Conservation (phyloP, 805 yeast species). For the Ogataea thermomethanolica region DNA sequence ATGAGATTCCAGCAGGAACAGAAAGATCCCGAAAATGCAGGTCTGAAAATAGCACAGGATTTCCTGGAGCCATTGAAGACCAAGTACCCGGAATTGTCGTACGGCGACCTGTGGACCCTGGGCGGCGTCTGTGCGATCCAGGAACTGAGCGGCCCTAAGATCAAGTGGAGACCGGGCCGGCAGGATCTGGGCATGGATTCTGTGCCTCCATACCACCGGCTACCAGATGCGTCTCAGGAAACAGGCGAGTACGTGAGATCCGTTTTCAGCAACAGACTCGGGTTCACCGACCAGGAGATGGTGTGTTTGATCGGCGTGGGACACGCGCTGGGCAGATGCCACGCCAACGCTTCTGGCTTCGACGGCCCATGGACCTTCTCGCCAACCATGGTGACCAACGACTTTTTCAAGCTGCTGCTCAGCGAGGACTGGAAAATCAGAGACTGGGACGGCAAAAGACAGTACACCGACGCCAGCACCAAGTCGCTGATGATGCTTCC, state of each 20-base stretch:
- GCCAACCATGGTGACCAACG: constrained; percentile 71
- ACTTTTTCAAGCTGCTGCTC: constrained; percentile 56
- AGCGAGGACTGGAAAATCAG: constrained; percentile 56
- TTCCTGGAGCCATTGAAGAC: constrained; percentile 53
- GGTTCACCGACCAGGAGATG: constrained; percentile 45
- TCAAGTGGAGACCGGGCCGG: constrained; percentile 54
- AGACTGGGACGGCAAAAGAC: constrained; percentile 60
- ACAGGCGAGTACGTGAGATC: constrained; percentile 42
- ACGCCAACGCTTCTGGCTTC: constrained; percentile 60
- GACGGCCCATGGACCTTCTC: constrained; percentile 91
- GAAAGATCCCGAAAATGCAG: constrained; percentile 47
- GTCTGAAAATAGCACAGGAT: constrained; percentile 51
- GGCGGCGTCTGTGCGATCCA: constrained; percentile 67
- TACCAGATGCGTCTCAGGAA: constrained; percentile 48
- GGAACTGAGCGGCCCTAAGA: constrained; percentile 62
- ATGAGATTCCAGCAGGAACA: constrained; percentile 51
- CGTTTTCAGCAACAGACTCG: constrained; percentile 43
- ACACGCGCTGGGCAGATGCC: constrained; percentile 48
- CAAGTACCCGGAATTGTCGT: constrained; percentile 57
- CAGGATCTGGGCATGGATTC: constrained; percentile 32
- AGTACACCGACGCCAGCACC: constrained; percentile 58
- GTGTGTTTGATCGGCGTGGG: constrained; percentile 46
- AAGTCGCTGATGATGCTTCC: constrained; percentile 58
- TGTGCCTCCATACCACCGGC: constrained; percentile 46
- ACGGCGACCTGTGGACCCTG: constrained; percentile 69